These are phyloP conservation scores for Chlorophyllum brunneum DNA, from an alignment of 768 basidiomycete genomes.

Conservation along the genomic window DNA sequence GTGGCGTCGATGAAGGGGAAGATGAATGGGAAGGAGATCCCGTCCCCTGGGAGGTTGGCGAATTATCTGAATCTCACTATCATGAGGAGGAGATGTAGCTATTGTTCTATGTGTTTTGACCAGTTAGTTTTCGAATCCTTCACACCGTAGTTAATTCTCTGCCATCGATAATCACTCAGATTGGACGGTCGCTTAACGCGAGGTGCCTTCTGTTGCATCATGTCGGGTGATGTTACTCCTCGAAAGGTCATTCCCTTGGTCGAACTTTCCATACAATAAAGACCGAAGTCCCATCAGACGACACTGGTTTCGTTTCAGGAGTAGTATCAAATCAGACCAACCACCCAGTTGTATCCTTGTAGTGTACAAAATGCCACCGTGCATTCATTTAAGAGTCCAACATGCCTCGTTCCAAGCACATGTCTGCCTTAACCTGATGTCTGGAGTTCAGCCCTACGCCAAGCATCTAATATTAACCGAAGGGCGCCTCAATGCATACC, in stretches of 20 bases:
- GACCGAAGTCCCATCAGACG: background rate
- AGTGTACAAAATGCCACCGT: background rate
- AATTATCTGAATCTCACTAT: slow-evolving; percentile 41
- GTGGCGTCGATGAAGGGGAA: slow-evolving; percentile 38
- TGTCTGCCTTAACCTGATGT: slow-evolving; percentile 1
- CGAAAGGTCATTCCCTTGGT: slow-evolving; percentile 1
- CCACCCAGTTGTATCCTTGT: background rate
- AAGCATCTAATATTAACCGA: slow-evolving; percentile 10
- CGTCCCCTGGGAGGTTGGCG: slow-evolving; percentile 78
- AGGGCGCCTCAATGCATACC: slow-evolving; percentile 2
- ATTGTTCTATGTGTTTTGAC: background rate
- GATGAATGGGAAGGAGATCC: slow-evolving; percentile 82
- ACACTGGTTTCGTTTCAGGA: background rate
- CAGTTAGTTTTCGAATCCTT: background rate
- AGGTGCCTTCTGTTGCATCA: background rate
- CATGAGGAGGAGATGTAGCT: slow-evolving; percentile 6
- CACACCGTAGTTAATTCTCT: background rate
- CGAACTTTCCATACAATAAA: background rate
- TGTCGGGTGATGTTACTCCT: background rate
- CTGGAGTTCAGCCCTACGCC: slow-evolving; percentile 7
- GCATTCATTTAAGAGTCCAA: slow-evolving; percentile 13
- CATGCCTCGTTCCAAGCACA: slow-evolving; percentile 23
- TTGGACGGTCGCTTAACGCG: background rate
- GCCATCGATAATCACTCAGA: background rate
- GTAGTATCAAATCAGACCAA: background rate